A percentile compares a stretch with the other conserved stretches of the same genome.
These are phyloP conservation scores for Talinum fruticosum DNA, from an alignment of 148 eudicot species.

Conservation along the genomic window DNA sequence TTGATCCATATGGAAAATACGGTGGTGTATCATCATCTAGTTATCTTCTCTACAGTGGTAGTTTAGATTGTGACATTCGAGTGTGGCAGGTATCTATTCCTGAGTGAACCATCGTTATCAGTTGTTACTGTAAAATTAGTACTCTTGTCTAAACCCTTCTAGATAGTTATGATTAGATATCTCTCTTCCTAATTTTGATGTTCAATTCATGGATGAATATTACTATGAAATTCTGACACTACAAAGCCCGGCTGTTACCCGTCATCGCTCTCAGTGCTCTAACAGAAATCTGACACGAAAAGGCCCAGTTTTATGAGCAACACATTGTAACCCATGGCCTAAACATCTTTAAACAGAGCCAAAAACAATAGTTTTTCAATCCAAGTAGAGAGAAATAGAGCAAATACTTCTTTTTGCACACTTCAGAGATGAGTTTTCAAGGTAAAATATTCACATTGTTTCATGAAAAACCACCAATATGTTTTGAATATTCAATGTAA, in stretches of 20 bases:
- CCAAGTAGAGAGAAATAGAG: background rate
- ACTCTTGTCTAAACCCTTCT: conserved; percentile 4
- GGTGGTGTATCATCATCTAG: conserved; percentile 36
- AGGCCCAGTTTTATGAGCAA: background rate
- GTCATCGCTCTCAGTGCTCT: background rate
- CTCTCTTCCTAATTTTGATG: conserved; percentile 3
- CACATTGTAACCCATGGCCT: background rate
- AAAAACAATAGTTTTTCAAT: background rate
- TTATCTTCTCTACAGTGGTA: conserved; percentile 66
- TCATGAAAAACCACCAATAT: background rate
- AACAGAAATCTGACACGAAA: background rate
- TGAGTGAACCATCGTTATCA: conserved; percentile 16
- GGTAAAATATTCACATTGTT: conserved; percentile 1
- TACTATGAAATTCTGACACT: background rate
- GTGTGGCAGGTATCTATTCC: conserved; percentile 73
- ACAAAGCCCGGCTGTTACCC: background rate
- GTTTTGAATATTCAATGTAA: conserved; percentile 4
- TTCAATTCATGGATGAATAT: conserved; percentile 1
- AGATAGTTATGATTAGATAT: conserved; percentile 13
- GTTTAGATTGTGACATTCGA: conserved; percentile 78
- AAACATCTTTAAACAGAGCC: background rate
- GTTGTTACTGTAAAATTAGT: conserved; percentile 8
- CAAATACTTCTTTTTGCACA: background rate
- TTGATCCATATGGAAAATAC: conserved; percentile 29
- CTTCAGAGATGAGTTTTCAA: background rate